Evolutionary conservation across 805 yeast genomes (phyloP), one percentile per base, ranked within the genome.

Genomic region (Blastobotrys muscicola): DNA sequence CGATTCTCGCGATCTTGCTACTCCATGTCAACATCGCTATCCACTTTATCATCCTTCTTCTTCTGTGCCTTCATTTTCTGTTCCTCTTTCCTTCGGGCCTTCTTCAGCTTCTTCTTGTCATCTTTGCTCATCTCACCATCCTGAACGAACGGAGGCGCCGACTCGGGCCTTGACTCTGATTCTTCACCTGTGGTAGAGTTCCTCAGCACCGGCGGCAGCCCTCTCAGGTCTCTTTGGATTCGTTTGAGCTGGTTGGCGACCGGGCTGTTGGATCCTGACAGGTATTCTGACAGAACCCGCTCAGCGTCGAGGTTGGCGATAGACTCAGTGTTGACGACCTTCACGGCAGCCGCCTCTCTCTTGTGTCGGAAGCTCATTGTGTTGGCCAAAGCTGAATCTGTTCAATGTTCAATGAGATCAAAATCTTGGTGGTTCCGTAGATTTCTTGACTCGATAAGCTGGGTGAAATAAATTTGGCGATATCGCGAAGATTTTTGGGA

Each of bases 151-250:
- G 26, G 26, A 20, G 26, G 26, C 26, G 26, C 26, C 26, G 26
- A 20, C 6, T 20, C 26, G 6, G 26, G 26, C 39, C 15, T 11
- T 39, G 39, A 20, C 36, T 44, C 42, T 13, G 41, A 36, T 2
- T 23, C 32, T 6, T 16, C 40, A n/a, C 44, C 36, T 26, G 41
- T 33, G 38, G 35, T 14, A n/a, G 41, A 15, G 20, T 35, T 32
- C 13, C 35, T 9, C 39, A 49, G 31, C 39, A 50, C 16, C 16
- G 94, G 94, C 8, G 94, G 90, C 45, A 85, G 70, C 1, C 94
- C 94, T 51, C 86, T 69, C 51, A 84, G 73, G 50, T 82, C 85
- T 63, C 94, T 73, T 57, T 81, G 90, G 34, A 83, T 67, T 58
- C 94, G 72, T 54, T 70, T 73, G 54, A 85, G 67, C 65, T 84